A percentile compares a stretch with the other conserved stretches of the same genome.
phyloP scores from a whole-genome alignment of 768 basidiomycete species.

The Pleurotus sapidus region DNA sequence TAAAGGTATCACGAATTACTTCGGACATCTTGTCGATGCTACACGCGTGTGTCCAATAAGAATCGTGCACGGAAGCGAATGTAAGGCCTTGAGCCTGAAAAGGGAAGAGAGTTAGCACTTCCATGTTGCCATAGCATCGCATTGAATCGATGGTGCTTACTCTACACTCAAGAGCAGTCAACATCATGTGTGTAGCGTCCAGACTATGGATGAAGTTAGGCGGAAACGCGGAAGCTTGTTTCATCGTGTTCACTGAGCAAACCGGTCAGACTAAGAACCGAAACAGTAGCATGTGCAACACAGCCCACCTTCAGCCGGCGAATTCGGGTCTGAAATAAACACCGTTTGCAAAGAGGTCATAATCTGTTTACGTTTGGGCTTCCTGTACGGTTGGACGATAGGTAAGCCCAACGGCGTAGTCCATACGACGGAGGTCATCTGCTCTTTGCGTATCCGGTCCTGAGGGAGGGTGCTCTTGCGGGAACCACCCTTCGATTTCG shows the following conservation, averaged over 20 bases:
- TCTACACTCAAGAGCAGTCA: slow-evolving; percentile 87
- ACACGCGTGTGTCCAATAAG: slow-evolving; percentile 96
- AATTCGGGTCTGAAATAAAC: slow-evolving; percentile 84
- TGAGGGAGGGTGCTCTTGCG: slow-evolving; percentile 20
- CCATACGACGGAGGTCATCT: slow-evolving; percentile 97
- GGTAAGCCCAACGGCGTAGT: slow-evolving; percentile 94
- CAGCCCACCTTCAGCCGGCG: slow-evolving; percentile 58
- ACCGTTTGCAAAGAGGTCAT: slow-evolving; percentile 83
- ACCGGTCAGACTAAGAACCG: background rate
- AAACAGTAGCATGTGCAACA: background rate
- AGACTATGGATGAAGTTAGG: slow-evolving; percentile 98
- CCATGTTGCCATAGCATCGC: background rate
- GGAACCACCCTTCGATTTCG: slow-evolving; percentile 7
- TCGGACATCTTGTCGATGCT: slow-evolving; percentile 86
- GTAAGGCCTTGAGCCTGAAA: slow-evolving; percentile 66
- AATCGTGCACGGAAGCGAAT: slow-evolving; percentile 97
- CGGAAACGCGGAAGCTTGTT: slow-evolving; percentile 96
- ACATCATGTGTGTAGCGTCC: slow-evolving; percentile 98
- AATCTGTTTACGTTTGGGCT: slow-evolving; percentile 77
- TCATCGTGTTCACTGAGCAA: slow-evolving; percentile 64
- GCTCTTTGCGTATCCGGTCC: slow-evolving; percentile 67
- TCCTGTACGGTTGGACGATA: slow-evolving; percentile 95
- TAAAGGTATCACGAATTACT: slow-evolving; percentile 91
- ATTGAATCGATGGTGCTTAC: slow-evolving; percentile 36
- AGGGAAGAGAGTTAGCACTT: slow-evolving; percentile 1